These are phyloP conservation scores for Escovopsis weberi DNA, from an alignment of 2,329 filamentous ascomycete genomes.

Conservation along the genomic window DNA sequence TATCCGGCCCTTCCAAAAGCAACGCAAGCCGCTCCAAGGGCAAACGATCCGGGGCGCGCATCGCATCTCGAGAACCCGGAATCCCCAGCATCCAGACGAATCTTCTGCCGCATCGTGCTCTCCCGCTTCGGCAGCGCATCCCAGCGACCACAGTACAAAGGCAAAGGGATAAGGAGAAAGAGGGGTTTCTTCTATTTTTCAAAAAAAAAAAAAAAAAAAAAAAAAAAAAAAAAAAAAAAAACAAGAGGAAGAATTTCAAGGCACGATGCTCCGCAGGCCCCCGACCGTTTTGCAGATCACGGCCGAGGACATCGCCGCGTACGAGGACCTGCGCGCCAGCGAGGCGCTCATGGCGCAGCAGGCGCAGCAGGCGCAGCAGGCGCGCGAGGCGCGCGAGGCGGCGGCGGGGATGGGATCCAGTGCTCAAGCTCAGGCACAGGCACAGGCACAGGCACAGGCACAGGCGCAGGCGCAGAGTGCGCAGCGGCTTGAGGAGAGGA, in stretches of 20 bases:
- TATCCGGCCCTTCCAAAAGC: too few species aligned
- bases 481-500: conserved; percentile 11
- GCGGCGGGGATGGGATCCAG: conserved; percentile 8
- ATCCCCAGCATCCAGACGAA: too few species aligned
- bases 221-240: not conserved
- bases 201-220: too few species aligned
- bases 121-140: too few species aligned
- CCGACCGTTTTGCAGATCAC: conserved; percentile 56
- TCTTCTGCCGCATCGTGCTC: too few species aligned
- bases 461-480: conserved; percentile 12
- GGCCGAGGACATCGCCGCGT: conserved; percentile 53
- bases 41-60: too few species aligned
- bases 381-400: conserved; percentile 2
- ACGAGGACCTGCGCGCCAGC: conserved; percentile 46
- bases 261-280: conserved; percentile 48
- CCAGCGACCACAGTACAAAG: too few species aligned
- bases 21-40: too few species aligned
- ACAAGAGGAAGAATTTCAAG: not conserved
- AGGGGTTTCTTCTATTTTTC: too few species aligned
- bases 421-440: conserved; percentile 3
- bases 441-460: conserved; percentile 3
- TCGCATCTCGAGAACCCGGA: too few species aligned
- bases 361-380: conserved; percentile 8
- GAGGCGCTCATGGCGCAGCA: conserved; percentile 23
- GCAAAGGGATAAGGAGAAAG: too few species aligned